Evolutionary conservation across 2,329 filamentous ascomycete genomes (phyloP), one percentile per base, ranked within the genome.

Genomic region (Canariomyces notabilis): DNA sequence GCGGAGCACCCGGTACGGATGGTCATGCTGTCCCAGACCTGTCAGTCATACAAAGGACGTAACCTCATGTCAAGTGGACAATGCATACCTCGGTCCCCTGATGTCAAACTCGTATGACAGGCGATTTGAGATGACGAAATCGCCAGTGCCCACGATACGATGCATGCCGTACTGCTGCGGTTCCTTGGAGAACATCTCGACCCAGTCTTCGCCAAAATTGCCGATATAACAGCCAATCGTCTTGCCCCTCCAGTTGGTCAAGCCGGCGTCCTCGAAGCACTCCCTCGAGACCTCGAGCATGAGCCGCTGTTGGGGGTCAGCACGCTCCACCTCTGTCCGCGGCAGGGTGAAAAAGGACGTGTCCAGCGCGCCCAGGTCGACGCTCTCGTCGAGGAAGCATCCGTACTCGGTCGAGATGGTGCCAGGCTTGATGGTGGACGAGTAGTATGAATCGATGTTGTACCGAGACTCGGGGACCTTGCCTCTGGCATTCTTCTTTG

Each of bases 51-150:
- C 22, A 26, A 26, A 26, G 11, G 11, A 26, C 6, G 11, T 6
- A 26, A 26, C 6, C 6, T 6, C 6, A 26, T 6, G 22, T 6
- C 22, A 39, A 41, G 14, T 52, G 44, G 21, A 47, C 47, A 9
- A 43, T 5, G 40, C 44, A 54, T 2, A 52, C 47, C n/a, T 46
- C 33, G 7, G 44, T 44, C 44, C 52, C 46, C 4, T 45, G 26
- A 1, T 36, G 41, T 6, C 32, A 43, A 69, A 69, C 16, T 62
- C 51, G 49, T 71, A 58, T 2, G 59, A 59, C 29, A 71, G 63
- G 1, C 68, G 61, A 50, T 68, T 67, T 1, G 48, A 37, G n/a
- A 49, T n/a, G 33, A 70, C 64, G 7, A 57, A 56, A 37, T 62
- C 57, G 6, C 51, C 58, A 26, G 57, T 52, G 11, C 57, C 62